These are phyloP conservation scores for Corniculantispora saksenae DNA, from an alignment of 2,329 filamentous ascomycete genomes.

Conservation along the genomic window DNA sequence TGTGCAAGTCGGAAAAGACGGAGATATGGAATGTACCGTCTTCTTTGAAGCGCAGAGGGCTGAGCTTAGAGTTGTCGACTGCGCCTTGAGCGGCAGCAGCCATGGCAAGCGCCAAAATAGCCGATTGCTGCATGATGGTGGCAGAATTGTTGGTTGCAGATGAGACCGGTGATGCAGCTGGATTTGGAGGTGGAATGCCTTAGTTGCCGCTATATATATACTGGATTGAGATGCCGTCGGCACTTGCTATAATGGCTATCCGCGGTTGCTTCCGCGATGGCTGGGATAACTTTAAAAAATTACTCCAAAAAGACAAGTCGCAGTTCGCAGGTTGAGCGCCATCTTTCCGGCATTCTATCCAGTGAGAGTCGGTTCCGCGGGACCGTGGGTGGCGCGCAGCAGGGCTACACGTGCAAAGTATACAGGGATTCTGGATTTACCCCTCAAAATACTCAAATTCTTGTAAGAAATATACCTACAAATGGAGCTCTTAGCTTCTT, in stretches of 20 bases:
- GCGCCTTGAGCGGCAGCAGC: slow-evolving; percentile 3
- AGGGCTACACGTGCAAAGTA: background rate
- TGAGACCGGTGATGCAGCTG: too few species aligned
- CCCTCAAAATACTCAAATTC: background rate
- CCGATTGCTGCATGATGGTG: background rate
- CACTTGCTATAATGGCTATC: background rate
- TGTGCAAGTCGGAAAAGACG: slow-evolving; percentile 19
- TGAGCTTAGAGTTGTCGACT: slow-evolving; percentile 10
- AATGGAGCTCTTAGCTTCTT: slow-evolving; percentile 1
- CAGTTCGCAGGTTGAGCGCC: background rate
- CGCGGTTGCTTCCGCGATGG: background rate
- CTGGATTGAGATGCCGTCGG: background rate
- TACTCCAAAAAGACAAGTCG: background rate
- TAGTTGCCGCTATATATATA: background rate
- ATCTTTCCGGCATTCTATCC: background rate
- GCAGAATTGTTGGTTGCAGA: too few species aligned
- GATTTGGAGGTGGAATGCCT: too few species aligned
- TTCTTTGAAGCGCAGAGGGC: slow-evolving; percentile 14
- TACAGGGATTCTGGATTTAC: background rate
- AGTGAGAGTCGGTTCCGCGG: slow-evolving; percentile 11
- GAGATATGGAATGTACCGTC: slow-evolving; percentile 21
- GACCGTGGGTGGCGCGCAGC: slow-evolving; percentile 7
- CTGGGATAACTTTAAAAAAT: background rate
- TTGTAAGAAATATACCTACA: background rate
- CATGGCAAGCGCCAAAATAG: background rate